These are phyloP conservation scores for Geotrichum candidum DNA, from an alignment of 1,139 yeast species.

Conservation along the genomic window DNA sequence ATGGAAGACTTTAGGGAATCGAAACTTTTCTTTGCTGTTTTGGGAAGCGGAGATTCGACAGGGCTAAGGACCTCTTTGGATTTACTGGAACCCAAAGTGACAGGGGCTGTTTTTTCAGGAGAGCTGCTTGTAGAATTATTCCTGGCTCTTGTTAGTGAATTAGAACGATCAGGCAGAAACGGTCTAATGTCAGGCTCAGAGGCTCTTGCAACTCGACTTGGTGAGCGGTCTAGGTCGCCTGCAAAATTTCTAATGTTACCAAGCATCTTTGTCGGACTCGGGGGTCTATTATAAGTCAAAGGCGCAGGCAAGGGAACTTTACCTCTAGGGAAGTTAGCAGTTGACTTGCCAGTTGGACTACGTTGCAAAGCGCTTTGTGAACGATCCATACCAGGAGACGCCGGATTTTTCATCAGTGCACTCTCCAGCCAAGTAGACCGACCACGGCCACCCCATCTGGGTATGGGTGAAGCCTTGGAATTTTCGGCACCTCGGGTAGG, in stretches of 20 bases:
- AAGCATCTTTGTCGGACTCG: slow-evolving; percentile 7
- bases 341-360: background rate
- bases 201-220: background rate
- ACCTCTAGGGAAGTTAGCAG: slow-evolving; percentile 9
- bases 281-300: slow-evolving; percentile 3
- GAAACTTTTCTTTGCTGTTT: slow-evolving; percentile 8
- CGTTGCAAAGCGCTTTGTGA: background rate
- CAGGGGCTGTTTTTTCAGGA: background rate
- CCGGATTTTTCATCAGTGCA: slow-evolving; percentile 27
- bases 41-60: background rate
- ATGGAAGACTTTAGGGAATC: background rate
- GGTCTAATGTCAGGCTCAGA: background rate
- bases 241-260: slow-evolving; percentile 9
- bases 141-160: background rate
- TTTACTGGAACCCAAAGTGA: background rate
- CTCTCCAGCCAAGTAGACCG: slow-evolving; percentile 32
- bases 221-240: slow-evolving; percentile 3
- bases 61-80: background rate
- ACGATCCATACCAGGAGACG: slow-evolving; percentile 9
- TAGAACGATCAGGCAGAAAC: background rate
- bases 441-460: slow-evolving; percentile 26
- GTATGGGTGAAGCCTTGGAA: slow-evolving; percentile 2
- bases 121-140: background rate
- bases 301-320: slow-evolving; percentile 15
- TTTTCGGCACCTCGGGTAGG: background rate